phyloP scores from a whole-genome alignment of 208 protist species.

The Trichomonas gallinae region DNA sequence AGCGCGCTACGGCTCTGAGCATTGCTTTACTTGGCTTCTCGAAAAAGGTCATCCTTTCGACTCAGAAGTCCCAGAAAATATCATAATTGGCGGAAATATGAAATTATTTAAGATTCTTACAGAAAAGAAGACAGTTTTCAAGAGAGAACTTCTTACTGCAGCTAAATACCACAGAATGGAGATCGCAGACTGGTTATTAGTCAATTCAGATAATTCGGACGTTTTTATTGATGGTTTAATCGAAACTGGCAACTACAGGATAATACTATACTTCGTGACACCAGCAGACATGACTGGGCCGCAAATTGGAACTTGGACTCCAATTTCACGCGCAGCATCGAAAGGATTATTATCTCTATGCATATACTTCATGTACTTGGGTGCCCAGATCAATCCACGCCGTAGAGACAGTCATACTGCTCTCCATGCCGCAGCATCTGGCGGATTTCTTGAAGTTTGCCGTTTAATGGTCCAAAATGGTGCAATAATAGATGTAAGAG shows the following conservation, averaged over 20 bases:
- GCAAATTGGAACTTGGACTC: neutral
- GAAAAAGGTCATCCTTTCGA: neutral
- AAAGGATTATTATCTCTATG: neutral
- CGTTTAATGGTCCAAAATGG: neutral
- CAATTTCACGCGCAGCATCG: neutral
- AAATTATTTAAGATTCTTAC: neutral
- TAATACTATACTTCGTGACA: neutral
- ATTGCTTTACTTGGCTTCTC: neutral
- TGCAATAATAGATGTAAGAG: neutral
- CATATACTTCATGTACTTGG: neutral
- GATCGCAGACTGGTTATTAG: neutral
- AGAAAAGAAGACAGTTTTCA: neutral
- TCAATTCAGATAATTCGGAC: neutral
- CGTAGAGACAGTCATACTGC: neutral
- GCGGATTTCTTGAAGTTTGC: neutral
- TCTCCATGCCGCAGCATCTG: neutral
- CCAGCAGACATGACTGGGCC: neutral
- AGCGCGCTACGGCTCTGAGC: neutral
- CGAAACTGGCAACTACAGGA: neutral
- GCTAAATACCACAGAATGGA: neutral
- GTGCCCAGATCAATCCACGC: neutral
- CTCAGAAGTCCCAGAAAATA: neutral
- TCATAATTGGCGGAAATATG: neutral
- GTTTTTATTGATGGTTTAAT: neutral
- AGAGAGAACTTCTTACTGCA: neutral